A percentile compares a stretch with the other conserved stretches of the same genome.
phyloP scores from a whole-genome alignment of 1,139 yeast species.

The Debaryomyces sp. region DNA sequence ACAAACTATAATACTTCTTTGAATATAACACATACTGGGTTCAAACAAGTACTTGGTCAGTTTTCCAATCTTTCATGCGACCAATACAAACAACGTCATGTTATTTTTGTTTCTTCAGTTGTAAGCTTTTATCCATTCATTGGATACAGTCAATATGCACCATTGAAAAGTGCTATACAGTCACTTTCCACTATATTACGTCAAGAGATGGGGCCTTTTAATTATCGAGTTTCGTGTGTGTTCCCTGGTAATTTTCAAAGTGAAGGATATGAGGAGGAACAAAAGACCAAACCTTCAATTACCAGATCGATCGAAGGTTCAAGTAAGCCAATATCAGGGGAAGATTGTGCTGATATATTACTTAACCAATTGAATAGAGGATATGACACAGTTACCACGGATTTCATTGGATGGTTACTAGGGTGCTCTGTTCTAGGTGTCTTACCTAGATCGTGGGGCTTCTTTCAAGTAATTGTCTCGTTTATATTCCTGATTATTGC shows the following conservation, averaged over 20 bases:
- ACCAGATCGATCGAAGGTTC: conserved; percentile 86
- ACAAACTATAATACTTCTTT: conserved; percentile 76
- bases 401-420: conserved; percentile 81
- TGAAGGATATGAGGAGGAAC: conserved; percentile 85
- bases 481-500: conserved; percentile 59
- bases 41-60: conserved; percentile 36
- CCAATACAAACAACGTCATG: conserved; percentile 48
- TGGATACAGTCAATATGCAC: conserved; percentile 91
- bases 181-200: conserved; percentile 75
- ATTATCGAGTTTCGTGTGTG: conserved; percentile 61
- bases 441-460: conserved; percentile 64
- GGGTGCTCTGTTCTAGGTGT: conserved; percentile 71
- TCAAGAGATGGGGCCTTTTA: conserved; percentile 75
- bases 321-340: conserved; percentile 68
- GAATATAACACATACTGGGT: conserved; percentile 65
- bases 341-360: conserved; percentile 65
- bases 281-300: conserved; percentile 81
- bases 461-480: conserved; percentile 53
- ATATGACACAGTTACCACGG: conserved; percentile 77
- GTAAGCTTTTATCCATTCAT: conserved; percentile 85
- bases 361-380: conserved; percentile 63
- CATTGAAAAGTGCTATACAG: conserved; percentile 81
- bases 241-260: conserved; percentile 90
- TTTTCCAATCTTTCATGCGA: conserved; percentile 10
- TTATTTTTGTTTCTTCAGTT: conserved; percentile 79